Evolutionary conservation across 495 filamentous ascomycete genomes (phyloP), one percentile per base, ranked within the genome.

Genomic region (Xylaria acuta): DNA sequence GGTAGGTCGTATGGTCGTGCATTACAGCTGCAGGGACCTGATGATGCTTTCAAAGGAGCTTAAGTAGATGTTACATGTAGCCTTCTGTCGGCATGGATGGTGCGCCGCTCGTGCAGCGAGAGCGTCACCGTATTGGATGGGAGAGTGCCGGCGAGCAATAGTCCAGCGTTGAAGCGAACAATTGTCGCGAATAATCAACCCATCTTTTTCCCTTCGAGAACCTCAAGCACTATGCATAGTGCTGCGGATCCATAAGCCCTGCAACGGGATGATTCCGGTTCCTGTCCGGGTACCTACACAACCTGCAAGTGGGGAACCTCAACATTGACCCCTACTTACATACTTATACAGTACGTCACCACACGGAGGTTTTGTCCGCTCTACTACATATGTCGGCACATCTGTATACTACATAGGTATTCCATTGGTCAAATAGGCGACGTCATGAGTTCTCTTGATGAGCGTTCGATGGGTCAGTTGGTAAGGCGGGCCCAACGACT

Each of bases 381-480:
- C 51, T 32, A 51, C 11, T 63, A 40, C 22, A 2, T 25, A 63
- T 1, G 2, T 41, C n/a, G 11, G 12, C 60, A 59, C 4, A 62
- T 53, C 12, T n/a, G 5, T 4, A 38, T 69, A 22, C n/a, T 43
- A 30, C 9, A n/a, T n/a, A n/a, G n/a, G n/a, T n/a, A n/a, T n/a
- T 25, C 16, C n/a, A 54, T 59, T 20, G 9, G 18, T 43, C 2
- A 53, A 30, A 25, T 30, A 27, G 58, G n/a, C 58, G 68, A 70
- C 68, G 58, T 70, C 68, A 70, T 62, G 34, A 70, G 41, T 64
- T 47, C 5, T 41, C 56, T 70, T 54, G 53, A 70, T 70, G 68
- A 70, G 32, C 30, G 34, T 32, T 70, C 18, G 58, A 64, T 43
- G 16, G n/a, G 5, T 7, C 11, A 16, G 8, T 51, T 30, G 41